Conservation (phyloP, 208 protist genomes). For the Leishmania aethiopica region DNA sequence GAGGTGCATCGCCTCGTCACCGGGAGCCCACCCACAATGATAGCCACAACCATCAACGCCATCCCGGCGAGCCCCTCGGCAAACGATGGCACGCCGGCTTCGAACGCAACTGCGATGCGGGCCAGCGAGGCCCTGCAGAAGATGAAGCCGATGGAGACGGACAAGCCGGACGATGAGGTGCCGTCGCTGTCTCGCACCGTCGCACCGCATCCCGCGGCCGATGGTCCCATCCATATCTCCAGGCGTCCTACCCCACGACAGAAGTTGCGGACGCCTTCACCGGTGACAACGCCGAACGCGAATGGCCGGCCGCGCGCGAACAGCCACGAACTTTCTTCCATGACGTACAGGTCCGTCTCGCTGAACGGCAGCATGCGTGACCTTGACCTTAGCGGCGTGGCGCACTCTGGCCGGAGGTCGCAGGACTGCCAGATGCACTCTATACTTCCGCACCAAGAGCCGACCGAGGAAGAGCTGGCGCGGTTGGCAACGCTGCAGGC, state of each 20-base stretch:
- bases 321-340: constrained; percentile 2
- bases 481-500: constrained; percentile 63
- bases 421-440: constrained; percentile 13
- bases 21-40: background rate
- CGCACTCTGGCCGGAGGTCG: constrained; percentile 19
- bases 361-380: constrained; percentile 13
- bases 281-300: background rate
- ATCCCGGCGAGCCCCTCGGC: background rate
- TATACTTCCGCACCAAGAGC: constrained; percentile 10
- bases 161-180: constrained; percentile 8
- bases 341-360: constrained; percentile 17
- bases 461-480: constrained; percentile 57
- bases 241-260: constrained; percentile 2
- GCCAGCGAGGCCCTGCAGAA: constrained; percentile 5
- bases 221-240: constrained; percentile 4
- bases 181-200: background rate
- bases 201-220: background rate
- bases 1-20: constrained; percentile 22
- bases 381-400: background rate
- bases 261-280: constrained; percentile 9
- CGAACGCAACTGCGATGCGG: background rate
- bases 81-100: background rate
- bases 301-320: background rate
- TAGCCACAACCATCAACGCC: background rate
- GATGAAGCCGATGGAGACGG: background rate